A percentile compares a stretch with the other conserved stretches of the same genome.
Evolutionary conservation across 495 filamentous ascomycete genomes (phyloP).

Genomic region (Aspergillus haitiensis): DNA sequence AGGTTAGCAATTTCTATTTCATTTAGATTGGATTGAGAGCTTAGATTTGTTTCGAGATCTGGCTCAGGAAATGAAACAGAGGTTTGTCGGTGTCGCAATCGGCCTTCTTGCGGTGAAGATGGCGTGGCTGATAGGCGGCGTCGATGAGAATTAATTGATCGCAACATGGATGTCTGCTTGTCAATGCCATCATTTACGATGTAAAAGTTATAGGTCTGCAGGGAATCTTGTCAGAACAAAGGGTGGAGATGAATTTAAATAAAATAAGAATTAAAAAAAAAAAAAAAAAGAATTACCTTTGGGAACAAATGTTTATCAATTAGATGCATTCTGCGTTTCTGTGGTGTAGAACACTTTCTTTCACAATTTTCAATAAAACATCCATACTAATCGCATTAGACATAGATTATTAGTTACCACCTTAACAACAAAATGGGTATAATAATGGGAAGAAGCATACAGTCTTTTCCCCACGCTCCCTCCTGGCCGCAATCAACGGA

Average conservation of each 20-base stretch:
- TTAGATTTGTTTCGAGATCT: background rate
- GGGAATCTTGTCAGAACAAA: constrained; percentile 8
- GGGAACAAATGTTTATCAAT: constrained; percentile 96
- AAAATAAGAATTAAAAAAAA: no score
- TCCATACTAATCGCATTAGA: constrained; percentile 56
- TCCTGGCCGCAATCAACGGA: constrained; percentile 64
- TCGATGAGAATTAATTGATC: constrained; percentile 44
- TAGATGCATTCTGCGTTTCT: constrained; percentile 82
- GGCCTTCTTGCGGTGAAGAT: constrained; percentile 39
- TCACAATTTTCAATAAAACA: constrained; percentile 93
- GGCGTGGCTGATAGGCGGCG: constrained; percentile 54
- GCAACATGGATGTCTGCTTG: constrained; percentile 73
- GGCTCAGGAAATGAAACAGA: constrained; percentile 34
- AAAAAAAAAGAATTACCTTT: constrained; percentile 43
- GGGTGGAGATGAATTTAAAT: background rate
- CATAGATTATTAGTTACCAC: background rate
- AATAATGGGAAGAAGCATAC: constrained; percentile 43
- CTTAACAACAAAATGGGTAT: background rate
- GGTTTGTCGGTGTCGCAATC: constrained; percentile 38
- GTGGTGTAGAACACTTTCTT: constrained; percentile 74
- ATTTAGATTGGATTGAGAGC: constrained; percentile 20
- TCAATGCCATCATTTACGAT: constrained; percentile 89
- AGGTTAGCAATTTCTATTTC: constrained; percentile 71
- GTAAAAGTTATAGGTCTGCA: constrained; percentile 80
- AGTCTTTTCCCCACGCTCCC: constrained; percentile 81